Evolutionary conservation across 805 yeast genomes (phyloP).

Genomic region (Starmerella davenportii): DNA sequence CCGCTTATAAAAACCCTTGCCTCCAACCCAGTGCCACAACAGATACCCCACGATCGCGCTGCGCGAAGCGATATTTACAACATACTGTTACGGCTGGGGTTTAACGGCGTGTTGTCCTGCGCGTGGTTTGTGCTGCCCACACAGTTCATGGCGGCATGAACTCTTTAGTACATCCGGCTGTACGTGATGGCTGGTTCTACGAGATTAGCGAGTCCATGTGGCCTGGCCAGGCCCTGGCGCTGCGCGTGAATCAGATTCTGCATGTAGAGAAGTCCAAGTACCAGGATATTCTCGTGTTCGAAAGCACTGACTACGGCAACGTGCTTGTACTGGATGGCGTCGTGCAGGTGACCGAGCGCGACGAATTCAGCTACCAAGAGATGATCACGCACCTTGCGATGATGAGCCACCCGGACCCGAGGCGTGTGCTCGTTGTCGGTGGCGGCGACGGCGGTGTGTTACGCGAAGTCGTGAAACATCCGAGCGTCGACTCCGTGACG

Average conservation of each 20-base stretch:
- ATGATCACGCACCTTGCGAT: conserved; percentile 91
- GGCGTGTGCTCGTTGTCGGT: conserved; percentile 83
- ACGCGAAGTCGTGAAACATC: conserved; percentile 85
- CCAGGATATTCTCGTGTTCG: conserved; percentile 87
- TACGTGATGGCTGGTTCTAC: conserved; percentile 81
- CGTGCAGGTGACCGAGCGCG: conserved; percentile 92
- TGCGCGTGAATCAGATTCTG: conserved; percentile 70
- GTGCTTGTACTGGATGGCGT: conserved; percentile 89
- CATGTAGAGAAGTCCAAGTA: conserved; percentile 73
- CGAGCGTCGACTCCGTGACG: conserved; percentile 68
- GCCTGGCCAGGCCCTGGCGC: conserved; percentile 97
- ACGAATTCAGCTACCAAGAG: conserved; percentile 94
- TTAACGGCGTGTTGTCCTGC: no score
- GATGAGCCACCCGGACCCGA: conserved; percentile 87
- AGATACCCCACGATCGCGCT: no score
- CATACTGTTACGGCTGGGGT: no score
- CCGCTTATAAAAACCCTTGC: no score
- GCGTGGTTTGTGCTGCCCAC: no score
- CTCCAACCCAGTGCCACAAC: no score
- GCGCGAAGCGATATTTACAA: no score
- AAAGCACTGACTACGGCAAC: conserved; percentile 85
- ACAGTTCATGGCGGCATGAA: background rate
- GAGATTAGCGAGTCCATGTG: conserved; percentile 91
- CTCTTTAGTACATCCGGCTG: conserved; percentile 15
- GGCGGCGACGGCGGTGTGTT: conserved; percentile 99